These are phyloP conservation scores for Ballota nigra DNA, from an alignment of 257 asterid species.

Conservation along the genomic window DNA sequence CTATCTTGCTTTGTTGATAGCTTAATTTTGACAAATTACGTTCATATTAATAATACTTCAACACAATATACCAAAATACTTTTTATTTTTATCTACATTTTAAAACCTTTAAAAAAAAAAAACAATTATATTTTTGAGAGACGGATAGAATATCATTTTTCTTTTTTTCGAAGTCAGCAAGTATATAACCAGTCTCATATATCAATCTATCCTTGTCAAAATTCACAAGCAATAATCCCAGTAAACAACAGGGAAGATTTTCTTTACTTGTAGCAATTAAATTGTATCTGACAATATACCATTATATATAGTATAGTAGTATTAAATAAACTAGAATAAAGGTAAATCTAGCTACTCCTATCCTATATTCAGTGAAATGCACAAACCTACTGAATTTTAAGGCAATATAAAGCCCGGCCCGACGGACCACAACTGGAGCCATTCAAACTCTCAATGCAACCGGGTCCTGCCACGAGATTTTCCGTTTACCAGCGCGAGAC, in stretches of 20 bases:
- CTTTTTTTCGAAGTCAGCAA: not conserved
- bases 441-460: conserved; percentile 78
- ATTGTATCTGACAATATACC: not conserved
- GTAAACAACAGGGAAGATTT: not conserved
- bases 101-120: no score
- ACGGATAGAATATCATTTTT: no score
- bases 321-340: not conserved
- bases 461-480: conserved; percentile 92
- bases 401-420: not conserved
- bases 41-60: no score
- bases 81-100: no score
- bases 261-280: not conserved
- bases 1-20: no score
- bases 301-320: not conserved
- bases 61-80: no score
- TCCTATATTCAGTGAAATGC: conserved; percentile 7
- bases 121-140: no score
- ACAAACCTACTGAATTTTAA: conserved; percentile 8
- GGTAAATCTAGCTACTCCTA: not conserved
- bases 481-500: conserved; percentile 67
- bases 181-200: not conserved
- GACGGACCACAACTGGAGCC: no score
- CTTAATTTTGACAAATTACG: no score
- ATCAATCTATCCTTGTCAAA: not conserved
- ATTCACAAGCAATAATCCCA: not conserved